phyloP scores from a whole-genome alignment of 169 alveolate species.

The Plasmodium falciparum region DNA sequence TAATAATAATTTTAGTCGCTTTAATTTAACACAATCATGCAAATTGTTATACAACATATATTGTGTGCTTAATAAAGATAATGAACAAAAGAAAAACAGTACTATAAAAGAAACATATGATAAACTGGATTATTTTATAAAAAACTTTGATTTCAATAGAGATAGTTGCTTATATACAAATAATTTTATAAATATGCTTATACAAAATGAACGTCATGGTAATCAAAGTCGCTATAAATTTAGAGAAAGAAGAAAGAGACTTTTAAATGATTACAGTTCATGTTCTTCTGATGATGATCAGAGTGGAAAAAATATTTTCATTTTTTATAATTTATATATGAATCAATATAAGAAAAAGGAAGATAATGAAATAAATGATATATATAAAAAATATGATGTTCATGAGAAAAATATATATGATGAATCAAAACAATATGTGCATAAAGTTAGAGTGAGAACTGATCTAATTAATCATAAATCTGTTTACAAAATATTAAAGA shows the following conservation, averaged over 20 bases:
- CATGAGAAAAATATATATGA: too few species aligned
- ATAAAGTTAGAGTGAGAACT: too few species aligned
- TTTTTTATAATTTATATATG: constrained; percentile 73
- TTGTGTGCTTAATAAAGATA: constrained; percentile 34
- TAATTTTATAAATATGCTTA: constrained; percentile 45
- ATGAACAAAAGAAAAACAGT: background rate
- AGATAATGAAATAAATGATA: too few species aligned
- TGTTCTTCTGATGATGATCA: constrained; percentile 60
- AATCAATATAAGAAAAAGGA: constrained; percentile 15
- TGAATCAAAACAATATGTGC: too few species aligned
- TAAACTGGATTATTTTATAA: constrained; percentile 35
- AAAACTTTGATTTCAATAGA: constrained; percentile 26
- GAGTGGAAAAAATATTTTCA: constrained; percentile 15
- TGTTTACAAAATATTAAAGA: too few species aligned
- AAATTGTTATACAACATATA: constrained; percentile 60
- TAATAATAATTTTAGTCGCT: background rate
- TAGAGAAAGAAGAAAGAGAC: constrained; percentile 68
- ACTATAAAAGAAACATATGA: constrained; percentile 4
- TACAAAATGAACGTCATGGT: constrained; percentile 7
- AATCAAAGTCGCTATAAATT: constrained; percentile 27
- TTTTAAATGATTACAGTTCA: constrained; percentile 26
- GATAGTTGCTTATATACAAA: constrained; percentile 40
- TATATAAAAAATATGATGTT: too few species aligned
- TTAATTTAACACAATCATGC: constrained; percentile 39
- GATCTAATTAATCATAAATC: too few species aligned